Percentiles rank a stretch among this genome's conserved stretches.
phyloP scores from a whole-genome alignment of 441 rosid genomes.

The Adansonia gregorii region DNA sequence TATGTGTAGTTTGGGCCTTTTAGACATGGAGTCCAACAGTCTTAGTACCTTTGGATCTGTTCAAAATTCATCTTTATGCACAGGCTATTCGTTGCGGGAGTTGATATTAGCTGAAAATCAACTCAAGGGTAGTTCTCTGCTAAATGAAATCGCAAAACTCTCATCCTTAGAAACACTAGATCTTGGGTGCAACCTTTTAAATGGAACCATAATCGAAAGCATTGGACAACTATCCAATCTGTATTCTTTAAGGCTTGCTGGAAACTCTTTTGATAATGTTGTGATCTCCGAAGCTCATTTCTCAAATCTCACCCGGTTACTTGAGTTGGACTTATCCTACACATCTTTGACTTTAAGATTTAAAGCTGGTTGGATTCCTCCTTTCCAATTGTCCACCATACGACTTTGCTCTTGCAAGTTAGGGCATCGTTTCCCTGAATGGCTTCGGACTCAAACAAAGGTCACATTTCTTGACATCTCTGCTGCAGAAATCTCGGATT shows the following conservation, averaged over 20 bases:
- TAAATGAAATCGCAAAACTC: not conserved
- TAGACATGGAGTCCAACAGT: not conserved
- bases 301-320: not conserved
- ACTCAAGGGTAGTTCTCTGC: not conserved
- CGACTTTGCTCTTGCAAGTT: too few species aligned
- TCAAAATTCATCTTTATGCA: not conserved
- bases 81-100: not conserved
- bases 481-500: too few species aligned
- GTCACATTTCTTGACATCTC: too few species aligned
- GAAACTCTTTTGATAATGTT: not conserved
- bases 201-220: not conserved
- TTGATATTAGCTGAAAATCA: not conserved
- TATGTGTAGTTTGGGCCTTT: not conserved
- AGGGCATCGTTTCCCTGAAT: too few species aligned
- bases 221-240: slow-evolving; percentile 15
- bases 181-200: not conserved
- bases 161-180: not conserved
- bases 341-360: too few species aligned
- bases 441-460: too few species aligned
- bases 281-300: slow-evolving; percentile 11
- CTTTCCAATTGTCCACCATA: too few species aligned
- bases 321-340: not conserved
- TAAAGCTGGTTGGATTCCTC: too few species aligned
- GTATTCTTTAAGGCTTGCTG: not conserved
- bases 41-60: not conserved